Evolutionary conservation across 495 filamentous ascomycete species (phyloP).

Genomic region (Hypoxylon crocopeplum): DNA sequence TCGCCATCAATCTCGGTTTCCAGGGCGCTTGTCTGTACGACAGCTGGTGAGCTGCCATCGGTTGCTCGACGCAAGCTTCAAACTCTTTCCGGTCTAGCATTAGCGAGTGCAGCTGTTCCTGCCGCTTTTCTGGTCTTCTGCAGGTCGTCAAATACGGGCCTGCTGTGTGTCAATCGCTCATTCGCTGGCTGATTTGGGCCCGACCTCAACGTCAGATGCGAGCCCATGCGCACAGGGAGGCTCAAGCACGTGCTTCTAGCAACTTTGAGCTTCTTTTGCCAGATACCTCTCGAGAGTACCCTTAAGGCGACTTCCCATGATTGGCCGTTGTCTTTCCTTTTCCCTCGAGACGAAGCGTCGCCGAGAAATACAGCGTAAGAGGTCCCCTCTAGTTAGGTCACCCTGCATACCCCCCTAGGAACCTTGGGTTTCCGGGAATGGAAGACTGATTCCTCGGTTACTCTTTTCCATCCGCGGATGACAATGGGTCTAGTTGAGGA

Average conservation of each 20-base stretch:
- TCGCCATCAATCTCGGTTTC: conserved; percentile 31
- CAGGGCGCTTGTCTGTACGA: conserved; percentile 35
- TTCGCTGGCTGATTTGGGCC: conserved; percentile 41
- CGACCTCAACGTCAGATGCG: conserved; percentile 41
- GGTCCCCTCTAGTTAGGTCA: conserved; percentile 38
- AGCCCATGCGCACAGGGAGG: conserved; percentile 35
- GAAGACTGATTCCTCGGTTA: conserved; percentile 23
- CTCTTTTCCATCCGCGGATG: conserved; percentile 17
- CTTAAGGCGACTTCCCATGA: conserved; percentile 6
- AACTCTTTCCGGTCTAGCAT: conserved; percentile 27
- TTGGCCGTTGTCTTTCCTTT: conserved; percentile 25
- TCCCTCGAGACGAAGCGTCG: conserved; percentile 21
- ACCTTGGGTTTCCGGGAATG: conserved; percentile 28
- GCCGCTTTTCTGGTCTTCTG: conserved; percentile 32
- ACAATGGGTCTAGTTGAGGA: conserved; percentile 18
- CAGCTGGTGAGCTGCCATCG: conserved; percentile 34
- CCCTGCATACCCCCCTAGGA: conserved; percentile 27
- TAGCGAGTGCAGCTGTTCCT: conserved; percentile 31
- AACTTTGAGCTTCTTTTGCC: conserved; percentile 14
- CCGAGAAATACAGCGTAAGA: conserved; percentile 29
- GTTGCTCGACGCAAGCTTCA: conserved; percentile 24
- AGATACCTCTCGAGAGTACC: conserved; percentile 6
- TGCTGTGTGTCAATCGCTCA: conserved; percentile 41
- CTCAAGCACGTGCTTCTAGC: conserved; percentile 35
- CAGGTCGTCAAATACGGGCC: conserved; percentile 41